These are phyloP conservation scores for Cercospora janseana DNA, from an alignment of 2,329 filamentous ascomycete genomes.

Conservation along the genomic window DNA sequence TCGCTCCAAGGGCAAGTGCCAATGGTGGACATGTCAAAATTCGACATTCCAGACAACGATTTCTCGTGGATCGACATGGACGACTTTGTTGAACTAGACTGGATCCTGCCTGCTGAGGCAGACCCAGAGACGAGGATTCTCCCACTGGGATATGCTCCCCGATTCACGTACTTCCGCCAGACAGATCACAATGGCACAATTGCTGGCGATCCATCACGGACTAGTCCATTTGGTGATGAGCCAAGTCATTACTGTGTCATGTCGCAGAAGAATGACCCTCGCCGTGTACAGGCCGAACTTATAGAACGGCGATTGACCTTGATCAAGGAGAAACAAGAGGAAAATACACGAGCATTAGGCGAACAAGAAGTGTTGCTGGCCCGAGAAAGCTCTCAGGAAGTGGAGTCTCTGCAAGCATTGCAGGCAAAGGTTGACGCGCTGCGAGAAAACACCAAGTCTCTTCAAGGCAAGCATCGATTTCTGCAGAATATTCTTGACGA, in stretches of 20 bases:
- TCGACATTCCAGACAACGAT: conserved; percentile 93
- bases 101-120: conserved; percentile 85
- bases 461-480: conserved; percentile 59
- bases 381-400: conserved; percentile 52
- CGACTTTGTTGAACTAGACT: conserved; percentile 96
- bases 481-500: conserved; percentile 58
- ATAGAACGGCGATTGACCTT: conserved; percentile 77
- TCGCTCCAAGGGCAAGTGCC: conserved; percentile 54
- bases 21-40: conserved; percentile 70
- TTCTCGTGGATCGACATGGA: conserved; percentile 99
- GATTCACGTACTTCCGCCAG: conserved; percentile 95
- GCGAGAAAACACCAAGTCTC: conserved; percentile 55
- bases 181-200: conserved; percentile 85
- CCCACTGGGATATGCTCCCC: conserved; percentile 86
- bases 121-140: conserved; percentile 94
- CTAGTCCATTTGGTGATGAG: conserved; percentile 88
- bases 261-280: conserved; percentile 70
- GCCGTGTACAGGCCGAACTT: conserved; percentile 80
- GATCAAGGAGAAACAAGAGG: conserved; percentile 72
- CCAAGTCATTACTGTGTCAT: conserved; percentile 94
- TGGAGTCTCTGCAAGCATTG: conserved; percentile 49
- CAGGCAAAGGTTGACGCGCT: conserved; percentile 57
- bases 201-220: conserved; percentile 74
- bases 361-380: conserved; percentile 68
- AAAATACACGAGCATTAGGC: conserved; percentile 69